Percentiles rank a stretch among this genome's conserved stretches.
phyloP scores from a whole-genome alignment of 345 rosid genomes.

The Arabidopsis suecica region DNA sequence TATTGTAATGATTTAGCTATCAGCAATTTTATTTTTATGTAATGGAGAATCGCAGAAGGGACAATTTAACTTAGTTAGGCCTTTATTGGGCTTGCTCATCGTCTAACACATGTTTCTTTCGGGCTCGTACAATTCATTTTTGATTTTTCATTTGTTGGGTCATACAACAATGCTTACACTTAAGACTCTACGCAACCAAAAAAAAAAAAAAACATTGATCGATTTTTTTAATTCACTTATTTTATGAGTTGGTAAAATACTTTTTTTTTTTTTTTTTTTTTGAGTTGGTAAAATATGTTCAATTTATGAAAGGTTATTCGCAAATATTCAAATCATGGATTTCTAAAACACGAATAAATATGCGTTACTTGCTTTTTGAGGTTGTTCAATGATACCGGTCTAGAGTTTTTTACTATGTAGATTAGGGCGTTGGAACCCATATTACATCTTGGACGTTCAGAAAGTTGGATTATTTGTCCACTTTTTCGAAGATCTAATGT shows the following conservation, averaged over 20 bases:
- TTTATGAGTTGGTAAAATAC: too few relatives aligned
- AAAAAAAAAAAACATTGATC: not conserved
- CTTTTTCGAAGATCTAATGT: too few relatives aligned
- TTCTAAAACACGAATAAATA: too few relatives aligned
- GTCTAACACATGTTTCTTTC: not conserved
- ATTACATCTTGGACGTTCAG: too few relatives aligned
- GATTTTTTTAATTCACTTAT: not conserved
- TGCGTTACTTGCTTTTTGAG: not conserved
- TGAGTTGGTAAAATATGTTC: too few relatives aligned
- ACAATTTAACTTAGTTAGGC: not conserved
- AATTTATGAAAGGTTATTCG: too few relatives aligned
- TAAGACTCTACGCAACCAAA: too few relatives aligned
- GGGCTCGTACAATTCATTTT: not conserved
- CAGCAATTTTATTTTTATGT: too few relatives aligned
- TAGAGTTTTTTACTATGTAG: not conserved
- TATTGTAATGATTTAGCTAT: not conserved
- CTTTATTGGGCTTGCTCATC: not conserved
- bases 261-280: too few relatives aligned
- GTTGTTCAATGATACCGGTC: not conserved
- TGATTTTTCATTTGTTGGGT: not conserved
- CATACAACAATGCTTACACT: not conserved
- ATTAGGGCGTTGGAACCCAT: too few relatives aligned
- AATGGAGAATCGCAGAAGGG: not conserved
- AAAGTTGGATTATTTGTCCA: too few relatives aligned
- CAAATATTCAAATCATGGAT: too few relatives aligned